These are phyloP conservation scores for Mycena amicta DNA, from an alignment of 768 basidiomycete species.

Conservation along the genomic window DNA sequence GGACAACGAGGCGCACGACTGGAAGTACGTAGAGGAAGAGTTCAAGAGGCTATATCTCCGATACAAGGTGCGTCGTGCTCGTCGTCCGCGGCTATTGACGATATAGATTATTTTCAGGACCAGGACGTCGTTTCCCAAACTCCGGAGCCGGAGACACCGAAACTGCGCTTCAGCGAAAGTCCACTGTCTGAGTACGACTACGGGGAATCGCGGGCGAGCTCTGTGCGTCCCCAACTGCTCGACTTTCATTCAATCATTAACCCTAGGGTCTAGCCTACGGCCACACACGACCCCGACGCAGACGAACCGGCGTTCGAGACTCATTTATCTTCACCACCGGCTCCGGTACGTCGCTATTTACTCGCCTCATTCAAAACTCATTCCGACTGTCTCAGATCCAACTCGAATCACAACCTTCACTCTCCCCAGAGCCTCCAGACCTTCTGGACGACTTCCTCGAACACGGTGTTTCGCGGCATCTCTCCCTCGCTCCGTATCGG, in stretches of 20 bases:
- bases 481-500: background rate
- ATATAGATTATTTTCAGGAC: background rate
- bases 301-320: background rate
- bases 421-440: background rate
- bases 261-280: too few species aligned
- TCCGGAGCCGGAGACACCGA: background rate
- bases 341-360: background rate
- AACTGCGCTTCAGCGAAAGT: background rate
- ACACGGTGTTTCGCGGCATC: background rate
- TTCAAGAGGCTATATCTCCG: background rate
- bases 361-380: background rate
- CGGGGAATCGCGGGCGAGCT: background rate
- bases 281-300: background rate
- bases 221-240: background rate
- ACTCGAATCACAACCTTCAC: background rate
- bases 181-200: background rate
- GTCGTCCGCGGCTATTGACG: background rate
- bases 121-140: background rate
- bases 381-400: background rate
- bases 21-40: background rate
- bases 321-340: background rate
- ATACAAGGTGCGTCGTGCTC: background rate
- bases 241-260: background rate
- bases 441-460: background rate
- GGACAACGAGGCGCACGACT: background rate